Evolutionary conservation across 1,284 basidiomycete species (phyloP).

Genomic region (Ceratobasidium sp.): DNA sequence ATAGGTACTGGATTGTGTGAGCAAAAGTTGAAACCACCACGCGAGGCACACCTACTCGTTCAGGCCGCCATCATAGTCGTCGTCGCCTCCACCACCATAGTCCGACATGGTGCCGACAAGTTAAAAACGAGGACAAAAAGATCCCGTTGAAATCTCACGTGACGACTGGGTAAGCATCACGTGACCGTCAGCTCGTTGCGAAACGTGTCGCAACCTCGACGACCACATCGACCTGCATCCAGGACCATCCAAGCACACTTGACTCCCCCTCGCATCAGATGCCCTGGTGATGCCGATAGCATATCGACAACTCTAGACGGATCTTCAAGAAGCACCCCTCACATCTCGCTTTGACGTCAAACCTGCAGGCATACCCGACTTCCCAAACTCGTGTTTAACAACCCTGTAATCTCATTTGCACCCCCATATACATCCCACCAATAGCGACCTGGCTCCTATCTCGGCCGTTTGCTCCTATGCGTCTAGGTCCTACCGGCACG

Average conservation of each 20-base stretch:
- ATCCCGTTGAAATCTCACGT: conserved; percentile 31
- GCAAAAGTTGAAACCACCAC: background rate
- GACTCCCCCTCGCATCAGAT: conserved; percentile 4
- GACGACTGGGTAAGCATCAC: conserved; percentile 20
- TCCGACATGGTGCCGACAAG: conserved; percentile 24
- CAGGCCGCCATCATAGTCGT: conserved; percentile 41
- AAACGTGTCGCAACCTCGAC: conserved; percentile 39
- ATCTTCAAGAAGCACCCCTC: conserved; percentile 35
- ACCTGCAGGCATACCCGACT: conserved; percentile 41
- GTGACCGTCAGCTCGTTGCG: conserved; percentile 27
- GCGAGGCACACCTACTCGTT: conserved; percentile 33
- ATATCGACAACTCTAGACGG: conserved; percentile 34
- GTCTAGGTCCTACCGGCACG: conserved; percentile 14
- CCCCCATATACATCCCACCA: conserved; percentile 14
- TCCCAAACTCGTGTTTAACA: conserved; percentile 44
- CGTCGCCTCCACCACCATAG: conserved; percentile 44
- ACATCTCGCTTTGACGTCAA: conserved; percentile 42
- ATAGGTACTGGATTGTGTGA: conserved; percentile 28
- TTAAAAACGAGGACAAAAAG: conserved; percentile 34
- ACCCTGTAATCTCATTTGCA: conserved; percentile 41
- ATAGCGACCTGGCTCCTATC: conserved; percentile 34
- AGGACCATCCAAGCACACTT: background rate
- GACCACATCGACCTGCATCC: conserved; percentile 9
- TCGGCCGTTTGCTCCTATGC: conserved; percentile 30
- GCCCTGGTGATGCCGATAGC: conserved; percentile 38